Evolutionary conservation across 2,329 filamentous ascomycete genomes (phyloP).

Genomic region (Xenosphaeropsis pyriputrescens): DNA sequence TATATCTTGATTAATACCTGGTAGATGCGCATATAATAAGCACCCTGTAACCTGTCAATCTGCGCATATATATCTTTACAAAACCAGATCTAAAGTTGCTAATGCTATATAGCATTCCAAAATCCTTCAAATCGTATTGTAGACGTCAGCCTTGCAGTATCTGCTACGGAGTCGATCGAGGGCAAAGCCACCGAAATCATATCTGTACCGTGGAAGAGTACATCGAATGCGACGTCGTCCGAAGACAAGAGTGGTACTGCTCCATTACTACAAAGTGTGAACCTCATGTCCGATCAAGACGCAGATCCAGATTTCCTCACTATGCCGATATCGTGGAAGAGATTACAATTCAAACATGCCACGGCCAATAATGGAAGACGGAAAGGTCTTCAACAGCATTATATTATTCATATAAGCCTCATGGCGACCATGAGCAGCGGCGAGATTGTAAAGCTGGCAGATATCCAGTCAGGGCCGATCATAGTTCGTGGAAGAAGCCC

Average conservation of each 20-base stretch:
- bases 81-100: neutral
- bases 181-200: constrained; percentile 89
- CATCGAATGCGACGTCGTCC: constrained; percentile 5
- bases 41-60: too few relatives aligned
- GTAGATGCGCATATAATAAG: too few relatives aligned
- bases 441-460: constrained; percentile 61
- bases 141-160: constrained; percentile 68
- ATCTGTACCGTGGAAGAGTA: constrained; percentile 84
- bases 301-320: constrained; percentile 68
- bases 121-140: constrained; percentile 44
- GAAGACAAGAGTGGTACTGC: constrained; percentile 27
- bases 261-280: constrained; percentile 38
- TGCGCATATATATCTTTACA: too few relatives aligned
- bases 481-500: constrained; percentile 89
- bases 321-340: constrained; percentile 82
- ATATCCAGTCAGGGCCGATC: constrained; percentile 82
- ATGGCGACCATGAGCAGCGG: constrained; percentile 54
- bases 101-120: neutral
- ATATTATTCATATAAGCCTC: constrained; percentile 74
- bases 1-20: constrained; percentile 38
- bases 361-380: constrained; percentile 91
- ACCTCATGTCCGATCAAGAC: constrained; percentile 43
- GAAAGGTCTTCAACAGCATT: constrained; percentile 92
- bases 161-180: constrained; percentile 82
- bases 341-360: constrained; percentile 88